These are phyloP conservation scores for Cyberlindnera euphorbiiphila DNA, from an alignment of 805 yeast genomes.

Conservation along the genomic window DNA sequence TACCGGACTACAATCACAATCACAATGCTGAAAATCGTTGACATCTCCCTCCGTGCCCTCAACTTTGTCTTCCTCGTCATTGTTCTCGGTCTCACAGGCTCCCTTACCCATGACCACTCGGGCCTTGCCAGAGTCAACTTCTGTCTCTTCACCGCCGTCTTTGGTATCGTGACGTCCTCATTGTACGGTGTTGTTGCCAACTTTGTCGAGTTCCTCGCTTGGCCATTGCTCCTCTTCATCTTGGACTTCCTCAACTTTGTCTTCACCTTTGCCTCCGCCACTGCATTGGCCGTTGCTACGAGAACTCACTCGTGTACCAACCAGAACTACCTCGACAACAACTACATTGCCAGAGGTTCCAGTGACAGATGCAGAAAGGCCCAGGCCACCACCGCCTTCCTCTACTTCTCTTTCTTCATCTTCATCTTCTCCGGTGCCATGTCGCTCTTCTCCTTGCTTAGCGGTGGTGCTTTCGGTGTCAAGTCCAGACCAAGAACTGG, in stretches of 20 bases:
- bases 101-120: constrained; percentile 72
- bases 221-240: constrained; percentile 73
- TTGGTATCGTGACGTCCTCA: constrained; percentile 76
- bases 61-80: constrained; percentile 76
- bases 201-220: constrained; percentile 74
- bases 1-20: constrained; percentile 1
- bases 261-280: constrained; percentile 92
- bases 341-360: constrained; percentile 72
- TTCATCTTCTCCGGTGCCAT: constrained; percentile 61
- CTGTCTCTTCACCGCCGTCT: constrained; percentile 82
- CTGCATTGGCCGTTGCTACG: constrained; percentile 89
- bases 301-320: constrained; percentile 83
- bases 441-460: constrained; percentile 48
- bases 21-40: constrained; percentile 51
- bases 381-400: constrained; percentile 79
- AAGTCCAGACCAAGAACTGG: constrained; percentile 64
- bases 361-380: constrained; percentile 90
- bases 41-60: constrained; percentile 65
- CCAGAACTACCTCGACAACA: constrained; percentile 55
- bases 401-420: constrained; percentile 77
- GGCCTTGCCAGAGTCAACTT: constrained; percentile 79
- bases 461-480: constrained; percentile 58
- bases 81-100: constrained; percentile 82
- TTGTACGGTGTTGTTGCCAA: constrained; percentile 76
- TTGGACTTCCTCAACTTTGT: constrained; percentile 86